These are phyloP conservation scores for Acacia confusa DNA, from an alignment of 306 rosid species.

Conservation along the genomic window DNA sequence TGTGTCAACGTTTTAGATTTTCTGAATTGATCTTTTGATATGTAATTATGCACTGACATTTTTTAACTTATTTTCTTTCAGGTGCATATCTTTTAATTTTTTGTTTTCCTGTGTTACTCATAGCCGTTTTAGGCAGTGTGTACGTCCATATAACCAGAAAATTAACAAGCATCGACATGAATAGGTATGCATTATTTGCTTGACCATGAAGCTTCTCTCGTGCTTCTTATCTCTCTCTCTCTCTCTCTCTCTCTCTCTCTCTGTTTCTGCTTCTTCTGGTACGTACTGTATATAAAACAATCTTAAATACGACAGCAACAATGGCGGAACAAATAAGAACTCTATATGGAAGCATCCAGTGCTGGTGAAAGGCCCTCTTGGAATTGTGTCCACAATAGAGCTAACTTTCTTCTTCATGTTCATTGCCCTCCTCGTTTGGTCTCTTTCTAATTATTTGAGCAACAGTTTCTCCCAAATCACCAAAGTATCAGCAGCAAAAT, in stretches of 20 bases:
- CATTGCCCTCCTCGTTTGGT: slow-evolving; percentile 67
- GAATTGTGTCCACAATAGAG: slow-evolving; percentile 72
- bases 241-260: neutral
- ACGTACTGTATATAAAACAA: neutral
- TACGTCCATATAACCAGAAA: slow-evolving; percentile 54
- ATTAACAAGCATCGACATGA: slow-evolving; percentile 13
- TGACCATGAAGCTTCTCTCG: neutral
- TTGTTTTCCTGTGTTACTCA: slow-evolving; percentile 60
- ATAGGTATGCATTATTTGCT: slow-evolving; percentile 24
- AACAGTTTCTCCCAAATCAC: slow-evolving; percentile 40
- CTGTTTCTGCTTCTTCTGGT: neutral
- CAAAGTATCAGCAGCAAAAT: slow-evolving; percentile 37
- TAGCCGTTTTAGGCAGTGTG: slow-evolving; percentile 64
- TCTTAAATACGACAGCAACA: neutral
- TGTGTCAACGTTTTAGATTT: neutral
- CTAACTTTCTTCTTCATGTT: slow-evolving; percentile 62
- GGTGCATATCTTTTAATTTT: slow-evolving; percentile 47
- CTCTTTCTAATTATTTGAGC: slow-evolving; percentile 40
- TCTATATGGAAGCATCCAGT: slow-evolving; percentile 51
- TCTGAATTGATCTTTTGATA: neutral
- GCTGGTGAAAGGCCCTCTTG: slow-evolving; percentile 74
- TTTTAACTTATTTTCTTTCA: slow-evolving; percentile 9
- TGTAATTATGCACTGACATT: neutral
- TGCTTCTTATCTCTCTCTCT: neutral
- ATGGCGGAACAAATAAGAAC: neutral